Evolutionary conservation across 2,329 filamentous ascomycete species (phyloP).

Genomic region (Madurella fahalii): DNA sequence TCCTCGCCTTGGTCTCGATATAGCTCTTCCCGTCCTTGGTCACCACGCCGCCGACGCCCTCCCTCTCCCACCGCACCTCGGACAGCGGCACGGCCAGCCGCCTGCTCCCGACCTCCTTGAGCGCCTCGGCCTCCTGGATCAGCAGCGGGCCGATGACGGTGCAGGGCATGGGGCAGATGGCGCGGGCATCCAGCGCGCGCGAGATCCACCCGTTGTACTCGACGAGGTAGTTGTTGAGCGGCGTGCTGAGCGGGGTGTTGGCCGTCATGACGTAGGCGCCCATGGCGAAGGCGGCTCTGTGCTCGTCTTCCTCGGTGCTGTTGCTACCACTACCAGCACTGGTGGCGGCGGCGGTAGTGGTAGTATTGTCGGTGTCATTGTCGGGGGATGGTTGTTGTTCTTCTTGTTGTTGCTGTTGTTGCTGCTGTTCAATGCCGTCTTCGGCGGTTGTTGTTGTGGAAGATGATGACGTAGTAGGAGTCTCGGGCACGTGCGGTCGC

Average conservation of each 20-base stretch:
- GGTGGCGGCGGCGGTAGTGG: background rate
- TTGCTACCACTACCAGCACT: background rate
- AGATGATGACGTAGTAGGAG: background rate
- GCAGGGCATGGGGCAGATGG: constrained; percentile 72
- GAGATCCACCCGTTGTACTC: constrained; percentile 82
- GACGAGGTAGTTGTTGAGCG: constrained; percentile 75
- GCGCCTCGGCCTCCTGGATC: constrained; percentile 70
- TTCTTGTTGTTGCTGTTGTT: constrained; percentile 31
- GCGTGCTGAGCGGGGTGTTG: constrained; percentile 75
- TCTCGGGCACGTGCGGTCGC: constrained; percentile 66
- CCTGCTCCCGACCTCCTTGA: constrained; percentile 66
- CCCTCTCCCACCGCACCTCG: constrained; percentile 82
- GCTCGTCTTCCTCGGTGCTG: constrained; percentile 49
- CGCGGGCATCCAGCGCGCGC: constrained; percentile 67
- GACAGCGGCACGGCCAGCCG: constrained; percentile 83
- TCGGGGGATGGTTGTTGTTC: constrained; percentile 5
- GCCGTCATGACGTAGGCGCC: constrained; percentile 79
- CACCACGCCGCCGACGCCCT: constrained; percentile 61
- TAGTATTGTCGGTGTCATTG: background rate
- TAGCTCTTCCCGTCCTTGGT: constrained; percentile 59
- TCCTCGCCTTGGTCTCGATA: constrained; percentile 49
- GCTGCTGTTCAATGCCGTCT: constrained; percentile 30
- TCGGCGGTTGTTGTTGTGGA: constrained; percentile 10
- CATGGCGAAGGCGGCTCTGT: constrained; percentile 60
- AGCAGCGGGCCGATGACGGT: constrained; percentile 71